Conservation (phyloP, 805 yeast species). For the Candida boleticola region DNA sequence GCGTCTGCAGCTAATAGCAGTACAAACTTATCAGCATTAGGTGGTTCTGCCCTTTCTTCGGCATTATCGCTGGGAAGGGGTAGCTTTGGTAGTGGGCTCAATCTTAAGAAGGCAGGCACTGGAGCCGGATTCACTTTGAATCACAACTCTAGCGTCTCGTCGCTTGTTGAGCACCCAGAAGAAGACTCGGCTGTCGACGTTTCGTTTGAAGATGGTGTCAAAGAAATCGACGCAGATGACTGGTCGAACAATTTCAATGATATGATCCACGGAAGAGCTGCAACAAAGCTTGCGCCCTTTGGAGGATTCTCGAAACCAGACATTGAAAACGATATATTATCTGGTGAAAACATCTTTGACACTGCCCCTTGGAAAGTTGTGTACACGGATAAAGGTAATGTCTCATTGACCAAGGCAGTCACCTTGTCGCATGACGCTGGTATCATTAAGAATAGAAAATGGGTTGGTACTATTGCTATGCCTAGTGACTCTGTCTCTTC, state of each 20-base stretch:
- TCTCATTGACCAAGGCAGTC: conserved; percentile 84
- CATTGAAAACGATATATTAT: conserved; percentile 38
- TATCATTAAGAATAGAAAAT: conserved; percentile 41
- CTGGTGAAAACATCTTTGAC: conserved; percentile 47
- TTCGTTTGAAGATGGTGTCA: not conserved
- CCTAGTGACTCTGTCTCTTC: conserved; percentile 81
- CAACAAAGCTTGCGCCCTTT: conserved; percentile 51
- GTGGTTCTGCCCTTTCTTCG: conserved; percentile 3
- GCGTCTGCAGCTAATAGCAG: conserved; percentile 10
- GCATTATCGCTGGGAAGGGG: not conserved
- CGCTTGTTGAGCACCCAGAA: not conserved
- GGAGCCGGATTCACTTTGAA: not conserved
- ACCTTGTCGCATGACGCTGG: conserved; percentile 47
- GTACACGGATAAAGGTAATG: conserved; percentile 75
- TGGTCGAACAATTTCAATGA: conserved; percentile 26
- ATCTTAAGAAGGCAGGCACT: too few species aligned
- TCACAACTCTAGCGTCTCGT: not conserved
- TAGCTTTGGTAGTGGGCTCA: not conserved
- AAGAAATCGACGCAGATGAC: conserved; percentile 14
- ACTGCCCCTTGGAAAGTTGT: conserved; percentile 74
- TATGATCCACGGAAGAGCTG: conserved; percentile 23
- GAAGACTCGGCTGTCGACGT: conserved; percentile 1
- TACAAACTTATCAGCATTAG: conserved; percentile 16
- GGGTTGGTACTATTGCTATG: conserved; percentile 93
- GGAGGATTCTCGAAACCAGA: conserved; percentile 75